Evolutionary conservation across 1,284 basidiomycete species (phyloP), one percentile per base, ranked within the genome.

Genomic region (Apiotrichum sp.): DNA sequence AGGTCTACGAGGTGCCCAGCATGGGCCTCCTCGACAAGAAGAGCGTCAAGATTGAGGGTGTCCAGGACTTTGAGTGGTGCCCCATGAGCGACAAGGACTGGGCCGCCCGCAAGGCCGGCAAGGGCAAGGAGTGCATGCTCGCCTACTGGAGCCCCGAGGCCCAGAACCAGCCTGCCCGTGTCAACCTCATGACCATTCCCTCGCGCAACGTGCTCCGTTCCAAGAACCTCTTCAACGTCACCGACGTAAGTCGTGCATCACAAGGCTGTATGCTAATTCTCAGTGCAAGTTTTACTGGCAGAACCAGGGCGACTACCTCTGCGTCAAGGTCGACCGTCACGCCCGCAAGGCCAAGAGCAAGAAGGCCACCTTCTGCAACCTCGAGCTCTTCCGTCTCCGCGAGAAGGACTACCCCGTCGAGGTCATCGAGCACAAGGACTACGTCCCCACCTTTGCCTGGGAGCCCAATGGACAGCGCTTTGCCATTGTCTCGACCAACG

Each of bases 261-360:
- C 36, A 32, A 47, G 14, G 29, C 29, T 29, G 3, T 33, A 29
- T 29, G n/a, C 38, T 43, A 43, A 43, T 22, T 9, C n/a, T n/a
- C 66, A 96, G 92, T 98, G 93, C 78, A 98, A 98, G 80, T 83
- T 99, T 47, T 88, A 89, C 78, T 99, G 93, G 93, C 96, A 99
- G 79, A 96, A 95, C 70, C 90, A 96, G 74, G 96, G 96, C 50
- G 93, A 98, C 78, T 98, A 92, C 80, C 84, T 99, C 32, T 98
- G 96, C 70, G 96, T 98, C 77, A 98, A 97, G 79, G 96, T 99
- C 57, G 96, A 99, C 78, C 88, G 96, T 58, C 93, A 98, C 76
- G 67, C 70, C 40, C 64, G 71, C 62, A 73, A 73, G 59, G 98
- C 95, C 46, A 98, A 98, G 81, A 96, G 93, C 22, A 98, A 98